phyloP scores from a whole-genome alignment of 208 protist species.

The Balamuthia mandrillaris region DNA sequence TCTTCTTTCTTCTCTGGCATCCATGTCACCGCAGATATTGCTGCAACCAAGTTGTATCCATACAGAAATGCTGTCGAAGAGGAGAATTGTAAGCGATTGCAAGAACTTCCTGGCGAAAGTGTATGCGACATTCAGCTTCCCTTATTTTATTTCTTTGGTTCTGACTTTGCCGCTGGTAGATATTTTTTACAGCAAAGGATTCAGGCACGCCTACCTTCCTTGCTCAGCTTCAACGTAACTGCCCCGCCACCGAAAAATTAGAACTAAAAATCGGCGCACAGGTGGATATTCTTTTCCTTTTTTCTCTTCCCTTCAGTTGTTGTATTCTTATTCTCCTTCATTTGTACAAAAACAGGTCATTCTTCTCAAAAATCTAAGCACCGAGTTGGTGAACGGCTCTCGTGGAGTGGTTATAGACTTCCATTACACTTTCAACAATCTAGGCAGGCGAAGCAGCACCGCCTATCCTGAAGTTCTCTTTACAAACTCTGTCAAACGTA shows the following conservation, averaged over 20 bases:
- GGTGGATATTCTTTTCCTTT: too few species aligned
- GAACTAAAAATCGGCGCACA: slow-evolving; percentile 64
- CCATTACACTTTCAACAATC: neutral
- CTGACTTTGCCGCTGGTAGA: neutral
- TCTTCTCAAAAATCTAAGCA: neutral
- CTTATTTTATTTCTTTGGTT: neutral
- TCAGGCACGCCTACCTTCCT: neutral
- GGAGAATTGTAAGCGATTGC: slow-evolving; percentile 21
- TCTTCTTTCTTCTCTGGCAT: neutral
- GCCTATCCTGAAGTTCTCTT: slow-evolving; percentile 24
- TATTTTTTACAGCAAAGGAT: neutral
- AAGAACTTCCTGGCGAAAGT: neutral
- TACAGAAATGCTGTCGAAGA: neutral
- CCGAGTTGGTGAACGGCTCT: slow-evolving; percentile 53
- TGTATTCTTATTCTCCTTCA: too few species aligned
- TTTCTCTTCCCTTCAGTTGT: too few species aligned
- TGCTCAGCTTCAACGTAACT: neutral
- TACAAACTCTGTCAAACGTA: neutral
- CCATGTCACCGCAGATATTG: neutral
- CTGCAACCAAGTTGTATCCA: neutral
- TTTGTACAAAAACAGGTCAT: too few species aligned
- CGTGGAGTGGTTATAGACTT: slow-evolving; percentile 46
- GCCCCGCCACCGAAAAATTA: neutral
- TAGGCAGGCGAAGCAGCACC: too few species aligned
- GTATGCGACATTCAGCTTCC: neutral